phyloP scores from a whole-genome alignment of 169 alveolate species.

The Besnoitia besnoiti region DNA sequence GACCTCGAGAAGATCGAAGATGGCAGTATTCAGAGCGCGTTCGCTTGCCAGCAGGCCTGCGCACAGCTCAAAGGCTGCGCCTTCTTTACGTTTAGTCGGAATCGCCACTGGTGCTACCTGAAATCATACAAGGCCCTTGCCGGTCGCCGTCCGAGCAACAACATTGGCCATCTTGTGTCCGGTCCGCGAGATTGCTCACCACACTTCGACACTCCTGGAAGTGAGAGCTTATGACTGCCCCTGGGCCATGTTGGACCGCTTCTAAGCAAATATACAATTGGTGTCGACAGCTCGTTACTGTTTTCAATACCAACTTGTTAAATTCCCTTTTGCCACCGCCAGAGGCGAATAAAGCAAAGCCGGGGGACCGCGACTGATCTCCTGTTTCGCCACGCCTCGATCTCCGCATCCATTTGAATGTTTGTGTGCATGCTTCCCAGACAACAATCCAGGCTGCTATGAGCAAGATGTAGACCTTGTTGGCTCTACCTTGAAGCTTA shows the following conservation, averaged over 20 bases:
- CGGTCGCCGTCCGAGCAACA: not conserved
- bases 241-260: too few relatives aligned
- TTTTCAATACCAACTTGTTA: too few relatives aligned
- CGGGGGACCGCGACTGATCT: too few relatives aligned
- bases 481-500: not conserved
- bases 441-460: not conserved
- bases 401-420: not conserved
- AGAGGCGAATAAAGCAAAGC: too few relatives aligned
- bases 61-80: slow-evolving; percentile 31
- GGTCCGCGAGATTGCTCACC: slow-evolving; percentile 23
- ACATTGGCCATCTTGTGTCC: not conserved
- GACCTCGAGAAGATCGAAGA: slow-evolving; percentile 40
- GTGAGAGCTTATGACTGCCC: not conserved
- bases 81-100: not conserved
- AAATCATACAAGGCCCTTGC: slow-evolving; percentile 4
- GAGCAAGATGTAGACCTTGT: not conserved
- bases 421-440: not conserved
- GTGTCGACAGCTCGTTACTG: too few relatives aligned
- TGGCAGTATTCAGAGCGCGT: slow-evolving; percentile 30
- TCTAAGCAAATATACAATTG: too few relatives aligned
- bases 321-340: too few relatives aligned
- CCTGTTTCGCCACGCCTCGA: not conserved
- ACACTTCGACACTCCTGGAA: not conserved
- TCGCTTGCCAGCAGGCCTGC: slow-evolving; percentile 20
- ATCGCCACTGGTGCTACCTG: slow-evolving; percentile 18